These are phyloP conservation scores for Canna indica DNA, from an alignment of 176 grass and related monocot genomes.

Conservation along the genomic window DNA sequence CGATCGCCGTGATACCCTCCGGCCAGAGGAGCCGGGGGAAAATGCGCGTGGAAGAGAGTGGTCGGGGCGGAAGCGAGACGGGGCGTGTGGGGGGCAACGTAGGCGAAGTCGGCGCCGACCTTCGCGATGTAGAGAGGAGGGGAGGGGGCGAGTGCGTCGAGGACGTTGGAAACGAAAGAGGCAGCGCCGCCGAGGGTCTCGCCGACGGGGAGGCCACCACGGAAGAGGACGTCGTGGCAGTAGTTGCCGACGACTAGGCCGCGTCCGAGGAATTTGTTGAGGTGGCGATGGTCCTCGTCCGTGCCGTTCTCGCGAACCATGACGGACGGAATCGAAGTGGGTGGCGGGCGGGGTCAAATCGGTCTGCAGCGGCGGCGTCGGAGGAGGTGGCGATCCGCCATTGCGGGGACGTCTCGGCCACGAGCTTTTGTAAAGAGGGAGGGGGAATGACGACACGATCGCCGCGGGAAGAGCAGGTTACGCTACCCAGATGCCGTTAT, in stretches of 20 bases:
- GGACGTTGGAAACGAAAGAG: slow-evolving; percentile 79
- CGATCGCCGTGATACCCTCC: slow-evolving; percentile 50
- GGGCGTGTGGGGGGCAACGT: slow-evolving; percentile 35
- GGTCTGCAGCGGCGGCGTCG: neutral
- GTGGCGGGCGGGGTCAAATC: neutral
- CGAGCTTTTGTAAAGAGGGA: neutral
- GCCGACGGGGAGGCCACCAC: slow-evolving; percentile 43
- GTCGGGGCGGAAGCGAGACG: slow-evolving; percentile 33
- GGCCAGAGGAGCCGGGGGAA: slow-evolving; percentile 24
- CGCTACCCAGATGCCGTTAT: neutral
- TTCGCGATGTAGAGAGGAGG: slow-evolving; percentile 48
- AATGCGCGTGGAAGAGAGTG: slow-evolving; percentile 79
- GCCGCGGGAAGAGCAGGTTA: neutral
- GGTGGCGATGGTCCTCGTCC: neutral
- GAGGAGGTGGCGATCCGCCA: neutral
- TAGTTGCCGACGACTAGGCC: slow-evolving; percentile 80
- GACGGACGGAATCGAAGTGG: neutral
- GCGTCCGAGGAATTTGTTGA: neutral
- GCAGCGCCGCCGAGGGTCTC: slow-evolving; percentile 76
- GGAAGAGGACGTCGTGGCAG: slow-evolving; percentile 92
- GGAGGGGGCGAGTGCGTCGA: slow-evolving; percentile 53
- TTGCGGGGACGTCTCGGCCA: neutral
- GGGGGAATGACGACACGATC: neutral
- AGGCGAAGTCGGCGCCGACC: slow-evolving; percentile 64
- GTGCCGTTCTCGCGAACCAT: neutral